Percentiles rank a stretch among this genome's conserved stretches.
phyloP scores from a whole-genome alignment of 2,329 filamentous ascomycete species.

The Sporothrix globosa region DNA sequence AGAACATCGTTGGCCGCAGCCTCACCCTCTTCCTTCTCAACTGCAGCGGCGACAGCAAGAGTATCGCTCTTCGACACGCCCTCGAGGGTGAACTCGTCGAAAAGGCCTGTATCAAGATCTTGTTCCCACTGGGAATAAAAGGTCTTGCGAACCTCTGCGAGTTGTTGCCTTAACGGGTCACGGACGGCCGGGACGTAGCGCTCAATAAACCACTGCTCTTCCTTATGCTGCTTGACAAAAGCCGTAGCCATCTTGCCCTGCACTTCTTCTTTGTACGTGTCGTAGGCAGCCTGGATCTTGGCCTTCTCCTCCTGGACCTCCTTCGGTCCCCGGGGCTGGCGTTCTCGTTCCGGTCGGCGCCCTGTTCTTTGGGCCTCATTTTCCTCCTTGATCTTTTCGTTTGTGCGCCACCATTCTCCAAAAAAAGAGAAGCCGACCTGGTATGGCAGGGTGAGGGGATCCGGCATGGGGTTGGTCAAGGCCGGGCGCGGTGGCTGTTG shows the following conservation, averaged over 20 bases:
- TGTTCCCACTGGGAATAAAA: slow-evolving; percentile 86
- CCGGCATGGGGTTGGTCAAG: slow-evolving; percentile 66
- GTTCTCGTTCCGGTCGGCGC: slow-evolving; percentile 66
- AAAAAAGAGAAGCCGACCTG: slow-evolving; percentile 87
- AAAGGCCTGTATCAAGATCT: slow-evolving; percentile 80
- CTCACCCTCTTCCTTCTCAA: slow-evolving; percentile 93
- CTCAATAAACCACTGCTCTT: slow-evolving; percentile 97
- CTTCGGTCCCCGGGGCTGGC: slow-evolving; percentile 61
- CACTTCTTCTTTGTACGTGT: slow-evolving; percentile 68
- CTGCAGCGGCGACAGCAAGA: slow-evolving; percentile 76
- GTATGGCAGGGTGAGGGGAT: slow-evolving; percentile 73
- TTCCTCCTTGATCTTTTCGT: slow-evolving; percentile 81
- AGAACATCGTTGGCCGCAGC: slow-evolving; percentile 90
- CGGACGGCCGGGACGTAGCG: slow-evolving; percentile 85
- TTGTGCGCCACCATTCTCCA: slow-evolving; percentile 82
- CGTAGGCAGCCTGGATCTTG: slow-evolving; percentile 72
- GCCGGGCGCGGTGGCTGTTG: slow-evolving; percentile 57
- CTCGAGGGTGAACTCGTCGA: slow-evolving; percentile 93
- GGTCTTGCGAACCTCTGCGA: slow-evolving; percentile 78
- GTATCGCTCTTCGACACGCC: slow-evolving; percentile 92
- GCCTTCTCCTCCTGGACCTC: slow-evolving; percentile 74
- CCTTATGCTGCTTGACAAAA: slow-evolving; percentile 91
- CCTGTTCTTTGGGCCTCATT: slow-evolving; percentile 72
- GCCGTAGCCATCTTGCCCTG: slow-evolving; percentile 79
- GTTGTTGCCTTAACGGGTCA: slow-evolving; percentile 71